Percentiles rank a stretch among this genome's conserved stretches.
Conservation (phyloP, 2,329 filamentous ascomycete species). For the Diaporthe sp. region DNA sequence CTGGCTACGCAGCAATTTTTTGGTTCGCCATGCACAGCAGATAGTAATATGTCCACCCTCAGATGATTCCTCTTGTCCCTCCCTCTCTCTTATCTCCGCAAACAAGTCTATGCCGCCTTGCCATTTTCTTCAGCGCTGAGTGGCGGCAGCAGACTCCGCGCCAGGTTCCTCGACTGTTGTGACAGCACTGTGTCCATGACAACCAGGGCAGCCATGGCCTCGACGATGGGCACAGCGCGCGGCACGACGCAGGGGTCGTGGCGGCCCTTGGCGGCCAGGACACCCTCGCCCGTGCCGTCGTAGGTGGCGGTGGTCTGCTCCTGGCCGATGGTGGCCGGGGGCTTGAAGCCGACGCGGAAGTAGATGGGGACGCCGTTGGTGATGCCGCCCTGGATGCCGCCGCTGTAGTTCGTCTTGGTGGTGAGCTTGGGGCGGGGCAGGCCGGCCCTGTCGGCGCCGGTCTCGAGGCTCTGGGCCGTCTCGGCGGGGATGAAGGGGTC, state of each 20-base stretch:
- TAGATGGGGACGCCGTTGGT: slow-evolving; percentile 93
- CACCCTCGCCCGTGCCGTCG: slow-evolving; percentile 74
- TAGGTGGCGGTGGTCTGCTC: slow-evolving; percentile 87
- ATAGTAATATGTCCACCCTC: background rate
- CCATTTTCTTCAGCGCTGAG: slow-evolving; percentile 45
- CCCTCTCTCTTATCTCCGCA: background rate
- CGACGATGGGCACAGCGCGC: slow-evolving; percentile 86
- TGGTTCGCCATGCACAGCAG: background rate
- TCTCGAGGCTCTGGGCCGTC: slow-evolving; percentile 51
- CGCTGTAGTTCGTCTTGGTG: slow-evolving; percentile 94
- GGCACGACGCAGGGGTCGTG: slow-evolving; percentile 96
- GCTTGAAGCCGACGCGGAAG: slow-evolving; percentile 96
- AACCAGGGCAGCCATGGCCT: slow-evolving; percentile 90
- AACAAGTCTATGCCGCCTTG: slow-evolving; percentile 4
- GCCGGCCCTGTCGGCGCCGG: slow-evolving; percentile 56
- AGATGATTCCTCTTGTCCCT: background rate
- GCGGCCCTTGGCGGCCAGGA: slow-evolving; percentile 89
- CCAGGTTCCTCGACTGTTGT: slow-evolving; percentile 73
- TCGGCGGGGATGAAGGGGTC: slow-evolving; percentile 79
- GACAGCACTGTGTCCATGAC: slow-evolving; percentile 89
- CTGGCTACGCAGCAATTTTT: background rate
- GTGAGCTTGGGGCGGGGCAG: slow-evolving; percentile 71
- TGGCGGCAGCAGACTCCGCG: slow-evolving; percentile 56
- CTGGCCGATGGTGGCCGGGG: slow-evolving; percentile 91
- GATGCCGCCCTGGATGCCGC: slow-evolving; percentile 95